Evolutionary conservation across 768 basidiomycete genomes (phyloP).

Genomic region (Coprinellus aureogranulatus): DNA sequence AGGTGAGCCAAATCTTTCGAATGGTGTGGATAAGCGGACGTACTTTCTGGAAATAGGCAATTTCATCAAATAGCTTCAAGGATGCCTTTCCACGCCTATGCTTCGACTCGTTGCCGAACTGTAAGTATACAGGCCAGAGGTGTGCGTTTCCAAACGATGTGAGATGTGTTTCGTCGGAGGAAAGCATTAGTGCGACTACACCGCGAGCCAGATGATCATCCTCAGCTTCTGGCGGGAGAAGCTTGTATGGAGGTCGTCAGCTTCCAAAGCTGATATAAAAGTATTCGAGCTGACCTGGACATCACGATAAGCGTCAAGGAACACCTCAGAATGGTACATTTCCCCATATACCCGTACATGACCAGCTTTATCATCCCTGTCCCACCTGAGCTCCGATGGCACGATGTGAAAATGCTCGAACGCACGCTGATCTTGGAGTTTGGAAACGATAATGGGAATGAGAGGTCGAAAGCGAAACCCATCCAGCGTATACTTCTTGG

Average conservation of each 20-base stretch:
- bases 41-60: conserved; percentile 19
- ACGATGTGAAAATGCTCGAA: conserved; percentile 12
- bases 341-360: conserved; percentile 24
- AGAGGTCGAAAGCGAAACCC: background rate
- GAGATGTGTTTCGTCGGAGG: conserved; percentile 18
- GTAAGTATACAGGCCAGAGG: conserved; percentile 17
- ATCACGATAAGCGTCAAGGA: conserved; percentile 24
- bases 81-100: conserved; percentile 13
- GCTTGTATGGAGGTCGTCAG: background rate
- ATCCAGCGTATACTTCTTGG: background rate
- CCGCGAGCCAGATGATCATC: background rate
- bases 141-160: conserved; percentile 15
- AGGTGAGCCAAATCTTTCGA: background rate
- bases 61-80: conserved; percentile 12
- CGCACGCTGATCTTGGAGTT: background rate
- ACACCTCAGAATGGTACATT: conserved; percentile 31
- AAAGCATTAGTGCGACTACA: conserved; percentile 21
- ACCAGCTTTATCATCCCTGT: conserved; percentile 16
- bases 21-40: conserved; percentile 1
- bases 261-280: background rate
- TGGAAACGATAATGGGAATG: background rate
- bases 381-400: conserved; percentile 13
- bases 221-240: background rate
- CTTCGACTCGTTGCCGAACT: conserved; percentile 17
- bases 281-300: conserved; percentile 17